These are phyloP conservation scores for Aspergillus olivimuriae DNA, from an alignment of 495 filamentous ascomycete species.

Conservation along the genomic window DNA sequence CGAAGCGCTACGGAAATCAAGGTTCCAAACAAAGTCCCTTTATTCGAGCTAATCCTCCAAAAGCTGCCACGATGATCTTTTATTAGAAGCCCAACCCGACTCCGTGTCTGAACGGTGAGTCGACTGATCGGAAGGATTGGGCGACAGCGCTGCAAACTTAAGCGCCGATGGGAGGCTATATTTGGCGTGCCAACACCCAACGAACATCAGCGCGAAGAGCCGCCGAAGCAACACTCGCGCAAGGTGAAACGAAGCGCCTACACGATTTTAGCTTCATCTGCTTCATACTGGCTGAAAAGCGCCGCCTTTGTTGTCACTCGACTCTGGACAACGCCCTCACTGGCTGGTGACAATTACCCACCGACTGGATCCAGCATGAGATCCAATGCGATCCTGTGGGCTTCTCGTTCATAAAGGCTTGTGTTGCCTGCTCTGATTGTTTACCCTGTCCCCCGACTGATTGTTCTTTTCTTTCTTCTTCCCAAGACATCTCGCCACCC, in stretches of 20 bases:
- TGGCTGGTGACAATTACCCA: too few relatives aligned
- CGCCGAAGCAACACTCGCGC: constrained; percentile 1
- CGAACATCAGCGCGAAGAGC: constrained; percentile 6
- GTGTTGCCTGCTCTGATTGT: background rate
- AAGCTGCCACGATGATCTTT: background rate
- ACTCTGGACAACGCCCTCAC: background rate
- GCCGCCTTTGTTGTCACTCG: constrained; percentile 1
- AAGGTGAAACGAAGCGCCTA: constrained; percentile 13
- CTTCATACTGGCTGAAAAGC: background rate
- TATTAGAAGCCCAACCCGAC: background rate
- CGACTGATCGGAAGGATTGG: constrained; percentile 12
- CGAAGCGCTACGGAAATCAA: background rate
- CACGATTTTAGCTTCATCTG: background rate
- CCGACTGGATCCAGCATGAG: too few relatives aligned
- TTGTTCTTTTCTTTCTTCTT: constrained; percentile 2
- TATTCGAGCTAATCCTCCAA: background rate
- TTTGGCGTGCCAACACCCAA: constrained; percentile 13
- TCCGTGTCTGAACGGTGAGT: background rate
- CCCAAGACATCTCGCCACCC: background rate
- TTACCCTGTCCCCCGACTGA: background rate
- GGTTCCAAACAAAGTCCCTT: constrained; percentile 1
- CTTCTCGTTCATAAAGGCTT: too few relatives aligned
- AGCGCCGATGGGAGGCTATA: constrained; percentile 13
- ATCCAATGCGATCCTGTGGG: too few relatives aligned
- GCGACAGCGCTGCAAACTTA: constrained; percentile 7